Evolutionary conservation across 805 yeast genomes (phyloP).

Genomic region (Clavispora vitiphila): DNA sequence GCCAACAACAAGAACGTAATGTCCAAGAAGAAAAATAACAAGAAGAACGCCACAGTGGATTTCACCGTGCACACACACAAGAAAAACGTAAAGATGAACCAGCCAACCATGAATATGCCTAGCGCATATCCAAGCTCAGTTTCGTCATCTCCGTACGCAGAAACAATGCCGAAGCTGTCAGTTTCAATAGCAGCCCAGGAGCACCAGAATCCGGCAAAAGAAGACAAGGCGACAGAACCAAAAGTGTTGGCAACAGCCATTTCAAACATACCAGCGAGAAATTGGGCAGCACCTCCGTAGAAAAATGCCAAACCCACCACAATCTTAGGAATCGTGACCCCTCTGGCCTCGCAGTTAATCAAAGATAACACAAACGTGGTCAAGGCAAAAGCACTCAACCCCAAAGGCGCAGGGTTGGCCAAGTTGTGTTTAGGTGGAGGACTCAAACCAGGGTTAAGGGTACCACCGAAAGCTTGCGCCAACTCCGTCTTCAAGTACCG

Average conservation of each 20-base stretch:
- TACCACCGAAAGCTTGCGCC: constrained; percentile 72
- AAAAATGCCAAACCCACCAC: constrained; percentile 64
- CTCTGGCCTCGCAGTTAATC: constrained; percentile 62
- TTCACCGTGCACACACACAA: constrained; percentile 36
- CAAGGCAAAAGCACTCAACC: constrained; percentile 65
- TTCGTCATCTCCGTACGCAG: constrained; percentile 25
- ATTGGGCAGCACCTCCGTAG: constrained; percentile 69
- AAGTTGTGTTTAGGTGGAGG: constrained; percentile 39
- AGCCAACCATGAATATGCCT: constrained; percentile 35
- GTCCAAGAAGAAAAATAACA: constrained; percentile 35
- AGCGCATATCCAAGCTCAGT: constrained; percentile 29
- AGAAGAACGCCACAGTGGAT: constrained; percentile 40
- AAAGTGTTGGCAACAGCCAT: constrained; percentile 71
- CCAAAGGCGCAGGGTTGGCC: constrained; percentile 77
- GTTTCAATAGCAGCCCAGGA: constrained; percentile 59
- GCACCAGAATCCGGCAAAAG: constrained; percentile 76
- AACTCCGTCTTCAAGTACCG: constrained; percentile 60
- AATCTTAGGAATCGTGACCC: constrained; percentile 54
- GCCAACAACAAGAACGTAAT: constrained; percentile 39
- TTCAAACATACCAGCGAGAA: constrained; percentile 73
- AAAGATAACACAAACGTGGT: constrained; percentile 63
- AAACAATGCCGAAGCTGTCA: constrained; percentile 32
- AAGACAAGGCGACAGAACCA: constrained; percentile 60
- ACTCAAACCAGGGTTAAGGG: constrained; percentile 58
- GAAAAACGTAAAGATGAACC: constrained; percentile 43